Base-by-base conservation (phyloP, 495 filamentous ascomycete genomes). In the Talaromyces stipitatus region DNA sequence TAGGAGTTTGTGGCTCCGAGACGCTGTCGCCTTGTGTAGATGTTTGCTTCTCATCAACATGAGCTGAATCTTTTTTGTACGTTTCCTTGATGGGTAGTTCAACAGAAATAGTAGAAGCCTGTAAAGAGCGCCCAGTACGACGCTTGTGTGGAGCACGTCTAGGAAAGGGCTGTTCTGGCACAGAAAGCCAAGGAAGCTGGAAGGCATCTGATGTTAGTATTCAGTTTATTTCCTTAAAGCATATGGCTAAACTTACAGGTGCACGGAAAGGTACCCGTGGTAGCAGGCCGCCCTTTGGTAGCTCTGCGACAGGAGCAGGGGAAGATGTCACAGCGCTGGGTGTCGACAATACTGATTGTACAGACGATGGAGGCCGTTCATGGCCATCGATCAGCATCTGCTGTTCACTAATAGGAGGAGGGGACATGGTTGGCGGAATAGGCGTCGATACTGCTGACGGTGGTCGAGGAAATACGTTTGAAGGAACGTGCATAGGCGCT, bases 121-220 rank as follows among this genome's bases (percentile, higher is more conserved):
- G 65, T 28, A 81, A 62, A 6, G 60, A 61, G 29, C 73, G 73
- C 38, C 60, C 62, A 60, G 67, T 73, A 53, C 78, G 68, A 52
- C 72, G 74, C 63, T 69, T 71, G 55, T 68, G 66, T 24, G 66
- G 69, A 41, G 66, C 66, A 63, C 74, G 64, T 2, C 73, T 66
- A 24, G 91, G 90, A 65, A 94, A 95, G 3, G 80, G 67, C 14
- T 69, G 61, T 22, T 87, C 83, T 2, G 85, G 82, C 29, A 78
- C 76, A 24, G 91, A 95, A n/a, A 85, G 75, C 91, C 91, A 95
- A 10, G 91, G 91, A 2, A 96, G 73, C 84, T 89, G 62, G 8
- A 20, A 43, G 14, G n/a, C 3, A 28, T 27, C 20, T 45, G n/a
- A 33, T 12, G 36, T 55, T 22, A 54, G 32, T 3, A 24, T 45